Evolutionary conservation across 305 asterid species (phyloP).

Genomic region (Solanum chacoense): DNA sequence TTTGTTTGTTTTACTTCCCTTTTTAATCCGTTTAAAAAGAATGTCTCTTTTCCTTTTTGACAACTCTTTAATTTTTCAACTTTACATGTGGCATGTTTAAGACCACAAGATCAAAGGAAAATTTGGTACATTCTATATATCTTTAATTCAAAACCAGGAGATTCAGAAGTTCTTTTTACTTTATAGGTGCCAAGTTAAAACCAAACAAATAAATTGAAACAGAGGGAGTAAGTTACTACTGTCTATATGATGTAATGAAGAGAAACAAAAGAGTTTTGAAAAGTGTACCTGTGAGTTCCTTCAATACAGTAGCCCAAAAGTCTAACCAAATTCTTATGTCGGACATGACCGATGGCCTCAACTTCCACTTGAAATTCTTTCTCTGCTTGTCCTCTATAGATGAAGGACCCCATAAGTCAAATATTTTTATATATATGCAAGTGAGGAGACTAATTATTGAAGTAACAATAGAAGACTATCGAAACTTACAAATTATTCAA

Average conservation of each 20-base stretch:
- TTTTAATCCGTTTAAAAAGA: not conserved
- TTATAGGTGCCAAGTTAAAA: not conserved
- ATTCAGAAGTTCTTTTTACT: not conserved
- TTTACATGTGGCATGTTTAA: not conserved
- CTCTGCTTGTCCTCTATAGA: constrained; percentile 69
- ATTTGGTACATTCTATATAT: not conserved
- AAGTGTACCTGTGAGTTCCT: constrained; percentile 66
- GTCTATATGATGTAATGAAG: not conserved
- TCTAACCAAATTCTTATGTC: constrained; percentile 76
- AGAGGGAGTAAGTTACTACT: not conserved
- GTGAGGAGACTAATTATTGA: not conserved
- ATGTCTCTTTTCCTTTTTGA: not conserved
- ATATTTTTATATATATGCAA: not conserved
- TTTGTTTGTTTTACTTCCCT: not conserved
- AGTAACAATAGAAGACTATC: not conserved
- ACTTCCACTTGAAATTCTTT: constrained; percentile 84
- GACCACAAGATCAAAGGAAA: not conserved
- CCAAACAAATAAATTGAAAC: not conserved
- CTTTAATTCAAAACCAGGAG: not conserved
- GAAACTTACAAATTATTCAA: constrained; percentile 58
- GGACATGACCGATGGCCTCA: constrained; percentile 75
- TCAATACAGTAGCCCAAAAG: constrained; percentile 77
- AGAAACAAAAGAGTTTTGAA: not conserved
- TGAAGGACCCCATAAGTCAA: not conserved
- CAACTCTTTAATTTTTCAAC: not conserved